Conservation (phyloP, 1,139 yeast species). For the Taphrina flavorubra region DNA sequence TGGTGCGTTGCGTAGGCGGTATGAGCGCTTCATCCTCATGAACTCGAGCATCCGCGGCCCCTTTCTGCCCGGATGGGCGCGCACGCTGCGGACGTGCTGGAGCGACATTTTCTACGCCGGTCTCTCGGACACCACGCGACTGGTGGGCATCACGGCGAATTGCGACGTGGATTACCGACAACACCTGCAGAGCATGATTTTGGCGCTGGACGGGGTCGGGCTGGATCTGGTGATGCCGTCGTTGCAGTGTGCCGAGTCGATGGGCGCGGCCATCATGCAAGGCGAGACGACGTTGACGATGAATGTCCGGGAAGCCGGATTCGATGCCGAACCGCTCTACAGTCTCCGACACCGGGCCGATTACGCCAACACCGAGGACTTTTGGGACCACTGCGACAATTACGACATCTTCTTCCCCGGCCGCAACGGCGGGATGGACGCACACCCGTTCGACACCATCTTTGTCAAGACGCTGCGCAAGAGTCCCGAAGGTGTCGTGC, state of each 20-base stretch:
- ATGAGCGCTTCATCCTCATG: slow-evolving; percentile 34
- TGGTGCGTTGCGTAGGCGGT: slow-evolving; percentile 11
- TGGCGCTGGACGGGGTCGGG: slow-evolving; percentile 26
- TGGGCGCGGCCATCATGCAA: slow-evolving; percentile 5
- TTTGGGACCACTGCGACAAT: slow-evolving; percentile 28
- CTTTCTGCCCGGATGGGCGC: slow-evolving; percentile 37
- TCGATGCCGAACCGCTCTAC: slow-evolving; percentile 34
- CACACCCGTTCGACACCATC: slow-evolving; percentile 37
- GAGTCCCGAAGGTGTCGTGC: not conserved
- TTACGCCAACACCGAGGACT: slow-evolving; percentile 10
- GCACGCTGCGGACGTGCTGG: slow-evolving; percentile 23
- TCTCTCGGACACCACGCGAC: slow-evolving; percentile 14
- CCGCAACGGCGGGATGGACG: slow-evolving; percentile 20
- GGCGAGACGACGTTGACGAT: slow-evolving; percentile 21
- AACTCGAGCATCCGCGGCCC: slow-evolving; percentile 31
- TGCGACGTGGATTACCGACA: slow-evolving; percentile 19
- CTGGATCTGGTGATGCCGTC: slow-evolving; percentile 31
- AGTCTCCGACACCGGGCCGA: not conserved
- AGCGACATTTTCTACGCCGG: slow-evolving; percentile 13
- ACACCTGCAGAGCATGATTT: slow-evolving; percentile 26
- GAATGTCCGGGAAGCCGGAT: slow-evolving; percentile 31
- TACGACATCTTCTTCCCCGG: slow-evolving; percentile 15
- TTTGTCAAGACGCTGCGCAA: slow-evolving; percentile 21
- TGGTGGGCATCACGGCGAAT: slow-evolving; percentile 31
- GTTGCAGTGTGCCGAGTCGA: slow-evolving; percentile 8